Base-by-base conservation (phyloP, 768 basidiomycete genomes). In the Pleurotus djamor region DNA sequence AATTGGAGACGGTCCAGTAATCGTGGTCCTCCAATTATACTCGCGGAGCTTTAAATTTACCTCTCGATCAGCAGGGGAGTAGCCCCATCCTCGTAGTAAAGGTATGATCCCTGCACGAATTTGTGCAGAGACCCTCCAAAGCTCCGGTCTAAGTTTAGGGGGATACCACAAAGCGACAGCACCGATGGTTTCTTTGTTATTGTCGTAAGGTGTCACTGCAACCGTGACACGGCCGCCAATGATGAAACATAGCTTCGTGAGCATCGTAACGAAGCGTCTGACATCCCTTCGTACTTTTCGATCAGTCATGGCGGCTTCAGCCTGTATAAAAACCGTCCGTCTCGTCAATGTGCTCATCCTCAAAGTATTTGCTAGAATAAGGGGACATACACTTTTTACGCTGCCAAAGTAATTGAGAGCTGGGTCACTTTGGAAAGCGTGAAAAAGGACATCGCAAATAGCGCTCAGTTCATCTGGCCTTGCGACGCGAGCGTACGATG, bases 381-480 rank as follows among this genome's bases (percentile, higher is more conserved):
- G 13, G 41, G 9, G 3, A 61, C 66, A 9, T 49, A 71, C 71
- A 62, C 69, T 60, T 14, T 60, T 59, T 38, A 69, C 60, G 41
- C 59, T 62, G 1, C 66, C 70, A 51, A 70, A 68, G 61, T 68
- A 74, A 41, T 69, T 68, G 49, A 68, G 65, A 4, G 68, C 66
- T 9, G 73, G 71, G 57, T 73, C 71, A 4, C 63, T 58, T 1
- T 65, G 50, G 59, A 73, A 74, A 4, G 73, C 73, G 34, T 60
- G 51, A 8, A 56, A 37, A 2, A 62, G 64, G 12, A 67, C 43
- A 17, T 63, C 52, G 7, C 64, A 59, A 7, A 72, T 63, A 16
- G 63, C 58, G 4, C 63, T 59, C 37, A 69, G 64, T 38, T 74
- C 72, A 21, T 66, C 63, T 14, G 60, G 59, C 13, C 57, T 66